These are phyloP conservation scores for Auriculariales sp. DNA, from an alignment of 768 basidiomycete genomes.

Conservation along the genomic window DNA sequence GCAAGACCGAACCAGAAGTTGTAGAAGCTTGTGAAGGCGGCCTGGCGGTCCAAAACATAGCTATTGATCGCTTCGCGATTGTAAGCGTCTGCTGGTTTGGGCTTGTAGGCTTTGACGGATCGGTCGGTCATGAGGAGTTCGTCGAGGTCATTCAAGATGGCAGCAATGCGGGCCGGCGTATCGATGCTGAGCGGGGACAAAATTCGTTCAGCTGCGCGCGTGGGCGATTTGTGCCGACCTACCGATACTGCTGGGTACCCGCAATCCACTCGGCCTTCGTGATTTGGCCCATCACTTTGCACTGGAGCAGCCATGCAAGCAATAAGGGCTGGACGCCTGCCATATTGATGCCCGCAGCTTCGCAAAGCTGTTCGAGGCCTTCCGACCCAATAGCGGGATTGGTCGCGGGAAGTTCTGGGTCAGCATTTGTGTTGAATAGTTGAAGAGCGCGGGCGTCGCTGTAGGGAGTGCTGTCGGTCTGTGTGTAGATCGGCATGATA, in stretches of 20 bases:
- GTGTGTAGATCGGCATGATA: too few relatives aligned
- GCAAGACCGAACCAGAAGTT: conserved; percentile 54
- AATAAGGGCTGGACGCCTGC: conserved; percentile 61
- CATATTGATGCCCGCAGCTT: conserved; percentile 52
- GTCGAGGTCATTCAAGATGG: conserved; percentile 46
- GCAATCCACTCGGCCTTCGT: conserved; percentile 55
- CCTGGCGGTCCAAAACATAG: conserved; percentile 33
- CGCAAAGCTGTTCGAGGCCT: conserved; percentile 58
- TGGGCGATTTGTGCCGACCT: conserved; percentile 11
- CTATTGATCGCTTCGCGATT: conserved; percentile 34
- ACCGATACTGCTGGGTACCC: conserved; percentile 35
- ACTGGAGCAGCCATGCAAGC: conserved; percentile 59
- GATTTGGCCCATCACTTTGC: conserved; percentile 61
- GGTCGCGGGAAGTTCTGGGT: conserved; percentile 26
- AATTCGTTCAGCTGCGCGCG: neutral
- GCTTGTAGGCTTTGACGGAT: conserved; percentile 20
- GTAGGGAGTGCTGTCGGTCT: conserved; percentile 22
- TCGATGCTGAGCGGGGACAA: conserved; percentile 25
- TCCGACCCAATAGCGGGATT: conserved; percentile 52
- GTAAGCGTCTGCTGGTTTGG: conserved; percentile 34
- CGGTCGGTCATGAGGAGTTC: conserved; percentile 38
- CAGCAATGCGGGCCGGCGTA: conserved; percentile 31
- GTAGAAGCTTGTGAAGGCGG: conserved; percentile 53
- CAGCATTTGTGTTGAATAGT: conserved; percentile 50
- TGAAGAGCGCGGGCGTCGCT: conserved; percentile 31